phyloP scores from a whole-genome alignment of 148 eudicot genomes.

The Fallopia convolvulus region DNA sequence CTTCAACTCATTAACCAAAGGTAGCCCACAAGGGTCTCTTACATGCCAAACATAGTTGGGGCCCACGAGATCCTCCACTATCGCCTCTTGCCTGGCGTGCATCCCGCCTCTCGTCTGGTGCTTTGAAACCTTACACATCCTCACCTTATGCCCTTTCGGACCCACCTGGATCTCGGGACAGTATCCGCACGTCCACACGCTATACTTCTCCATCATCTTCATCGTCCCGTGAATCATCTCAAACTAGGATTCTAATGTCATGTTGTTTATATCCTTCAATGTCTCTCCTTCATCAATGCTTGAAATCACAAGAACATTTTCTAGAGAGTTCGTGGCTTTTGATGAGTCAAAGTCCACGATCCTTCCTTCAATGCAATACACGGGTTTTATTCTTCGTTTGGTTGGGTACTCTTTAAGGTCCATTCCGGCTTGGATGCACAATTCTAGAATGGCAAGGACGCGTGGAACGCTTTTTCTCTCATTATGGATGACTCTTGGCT shows the following conservation, averaged over 20 bases:
- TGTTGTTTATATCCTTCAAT: conserved; percentile 24
- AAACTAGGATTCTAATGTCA: conserved; percentile 40
- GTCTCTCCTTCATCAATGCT: conserved; percentile 7
- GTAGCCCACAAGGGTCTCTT: conserved; percentile 29
- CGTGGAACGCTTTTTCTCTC: conserved; percentile 32
- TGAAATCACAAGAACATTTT: conserved; percentile 11
- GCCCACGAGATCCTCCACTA: conserved; percentile 46
- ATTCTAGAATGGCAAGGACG: conserved; percentile 49
- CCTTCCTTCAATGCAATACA: conserved; percentile 55
- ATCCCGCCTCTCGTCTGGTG: conserved; percentile 62
- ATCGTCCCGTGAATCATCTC: conserved; percentile 50
- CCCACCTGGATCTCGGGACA: conserved; percentile 69
- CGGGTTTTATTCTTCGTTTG: conserved; percentile 51
- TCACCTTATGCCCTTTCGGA: conserved; percentile 60
- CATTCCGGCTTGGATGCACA: conserved; percentile 60
- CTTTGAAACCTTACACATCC: conserved; percentile 55
- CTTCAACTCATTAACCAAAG: conserved; percentile 37
- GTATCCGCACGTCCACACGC: conserved; percentile 56
- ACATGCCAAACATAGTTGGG: conserved; percentile 71
- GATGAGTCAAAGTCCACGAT: conserved; percentile 48
- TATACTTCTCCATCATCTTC: conserved; percentile 51
- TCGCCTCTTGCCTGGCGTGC: conserved; percentile 75
- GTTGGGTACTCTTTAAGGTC: conserved; percentile 39
- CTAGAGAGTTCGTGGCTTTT: background rate
- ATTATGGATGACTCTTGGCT: conserved; percentile 47